Base-by-base conservation (phyloP, 106 monocot species). In the Dioscorea dumetorum region DNA sequence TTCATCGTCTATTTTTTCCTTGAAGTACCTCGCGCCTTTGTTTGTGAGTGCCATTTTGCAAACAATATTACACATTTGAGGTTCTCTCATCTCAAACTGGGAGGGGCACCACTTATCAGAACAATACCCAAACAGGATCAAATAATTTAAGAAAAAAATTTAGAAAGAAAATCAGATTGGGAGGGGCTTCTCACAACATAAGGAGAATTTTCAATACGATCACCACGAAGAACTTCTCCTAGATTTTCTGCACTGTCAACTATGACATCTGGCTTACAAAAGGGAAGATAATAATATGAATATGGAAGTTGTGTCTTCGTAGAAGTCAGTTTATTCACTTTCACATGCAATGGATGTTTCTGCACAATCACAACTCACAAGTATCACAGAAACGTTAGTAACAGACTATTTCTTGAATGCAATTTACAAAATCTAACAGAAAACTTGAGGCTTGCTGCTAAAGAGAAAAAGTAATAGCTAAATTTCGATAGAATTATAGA, bases 281-380 rank as follows among this genome's bases (percentile, higher is more conserved):
- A 99, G 23, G 92, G 92, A 33, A 99, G 92, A 64, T 92, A 92
- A 81, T 99, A 99, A 58, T 81, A 93, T 41, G 97, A 89, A 75
- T 97, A 97, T 21, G 97, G 97, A 54, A 97, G 92, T 56, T 97
- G 97, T n/a, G 97, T 97, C 80, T 89, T 97, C 65, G 67, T 92
- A 22, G 97, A 97, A 33, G 89, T 79, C 51, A 97, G 78, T 61
- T 97, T 97, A 81, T 97, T 97, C 68, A 97, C 97, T 76, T 97
- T 97, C 67, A 97, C 97, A 33, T 33, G 67, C 52, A 97, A 76
- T 19, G 69, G 66, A 75, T 89, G 89, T 77, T 77, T 84, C 97
- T 97, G 97, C 80, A 88, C 33, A 3, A 22, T 12, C 23, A 20
- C 5, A 67, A 3, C 17, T 12, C 23, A 20, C 5, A 67, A 67